Evolutionary conservation across 2,329 filamentous ascomycete species (phyloP), one percentile per base, ranked within the genome.

Genomic region (Intubia oerlemansii): DNA sequence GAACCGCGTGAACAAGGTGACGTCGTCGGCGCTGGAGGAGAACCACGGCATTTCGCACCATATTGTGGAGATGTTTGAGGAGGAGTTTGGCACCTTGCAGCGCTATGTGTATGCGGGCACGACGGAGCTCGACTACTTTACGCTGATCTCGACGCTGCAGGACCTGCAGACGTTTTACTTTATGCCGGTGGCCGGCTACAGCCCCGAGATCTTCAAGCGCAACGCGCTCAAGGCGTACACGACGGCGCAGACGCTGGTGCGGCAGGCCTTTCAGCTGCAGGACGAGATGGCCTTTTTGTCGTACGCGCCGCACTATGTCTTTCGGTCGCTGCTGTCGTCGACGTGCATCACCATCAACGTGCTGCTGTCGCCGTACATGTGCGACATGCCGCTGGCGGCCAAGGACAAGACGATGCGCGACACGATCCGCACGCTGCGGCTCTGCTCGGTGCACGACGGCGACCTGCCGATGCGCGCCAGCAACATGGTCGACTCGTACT

Each of bases 151-250:
- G 0, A 54, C 59, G 1, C 50, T 56, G 14, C 49, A 63, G n/a
- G 60, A 66, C 32, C 51, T 66, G 7, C 60, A 66, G 35, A 44
- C 49, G 2, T 63, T 57, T 42, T 64, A 64, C 45, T 57, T 65
- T 37, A 49, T 54, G 35, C 56, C 55, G 4, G 47, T 51, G 0
- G 48, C 52, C 2, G 49, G 47, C 12, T 46, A 45, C 34, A 48
- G 42, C 36, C 41, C 42, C 2, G 51, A 49, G 23, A 46, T 44
- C 10, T 48, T 60, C 31, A 52, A 50, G 33, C 46, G 54, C 27
- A 54, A 60, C 38, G 43, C 57, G 15, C 41, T 59, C 23, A 54
- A 57, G 14, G 46, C 53, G 14, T 62, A 57, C 42, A 53, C 47
- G 29, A 65, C 61, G 3, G 50, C 60, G 4, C 52, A 54, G 29